Evolutionary conservation across 768 basidiomycete genomes (phyloP), one percentile per base, ranked within the genome.

Genomic region (Daedaleopsis nitida): DNA sequence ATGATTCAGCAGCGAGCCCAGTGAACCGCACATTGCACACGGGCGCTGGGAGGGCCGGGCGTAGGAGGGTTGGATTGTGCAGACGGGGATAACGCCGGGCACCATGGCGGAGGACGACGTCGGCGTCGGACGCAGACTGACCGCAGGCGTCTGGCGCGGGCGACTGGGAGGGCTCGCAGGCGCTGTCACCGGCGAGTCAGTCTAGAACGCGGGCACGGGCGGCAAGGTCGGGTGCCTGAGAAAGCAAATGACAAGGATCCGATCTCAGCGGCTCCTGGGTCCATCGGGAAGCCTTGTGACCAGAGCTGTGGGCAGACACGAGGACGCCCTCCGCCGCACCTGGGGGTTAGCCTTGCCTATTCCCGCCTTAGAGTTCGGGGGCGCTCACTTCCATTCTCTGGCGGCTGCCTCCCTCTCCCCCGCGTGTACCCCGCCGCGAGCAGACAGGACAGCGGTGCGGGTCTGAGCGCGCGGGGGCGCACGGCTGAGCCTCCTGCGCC

Each of bases 181-280:
- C 39, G 56, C 23, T 23, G 50, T 27, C 51, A 32, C 27, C 27
- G 27, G 27, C 27, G 4, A 32, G 27, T 7, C 27, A 63, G 57
- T 35, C 59, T 56, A 55, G 59, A 60, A 60, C 53, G 55, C 59
- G 56, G 59, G 56, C 43, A 35, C 50, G 57, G 59, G 62, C 61
- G 61, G 52, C 65, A 51, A 58, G n/a, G 17, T 44, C 59, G 58
- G 61, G 66, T 63, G 57, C 66, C 66, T 63, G 62, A 50, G 66
- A 54, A 62, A 45, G 52, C 45, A 52, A 59, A 65, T 63, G 64
- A 62, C 60, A 57, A 39, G 48, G 45, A 44, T 65, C 66, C 66
- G 66, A 67, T 65, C 66, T 67, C 63, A 62, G 66, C 66, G 66
- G 66, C 66, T 65, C 21, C 65, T 60, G 27, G 58, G 14, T 47